phyloP scores from a whole-genome alignment of 495 filamentous ascomycete species.

The Xylaria grammica region DNA sequence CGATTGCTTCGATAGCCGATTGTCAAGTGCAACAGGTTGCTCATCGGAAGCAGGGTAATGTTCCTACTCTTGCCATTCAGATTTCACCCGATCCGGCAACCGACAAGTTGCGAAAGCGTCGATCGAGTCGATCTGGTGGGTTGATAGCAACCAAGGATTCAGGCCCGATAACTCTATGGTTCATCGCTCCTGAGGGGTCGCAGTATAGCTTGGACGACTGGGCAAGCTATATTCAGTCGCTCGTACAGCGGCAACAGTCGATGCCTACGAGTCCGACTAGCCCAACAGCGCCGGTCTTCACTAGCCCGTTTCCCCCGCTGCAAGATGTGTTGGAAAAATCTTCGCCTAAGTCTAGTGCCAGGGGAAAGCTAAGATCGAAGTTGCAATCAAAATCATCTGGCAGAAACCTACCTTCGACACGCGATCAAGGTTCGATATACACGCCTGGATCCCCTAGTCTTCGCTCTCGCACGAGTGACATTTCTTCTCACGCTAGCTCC shows the following conservation, averaged over 20 bases:
- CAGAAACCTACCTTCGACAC: constrained; percentile 39
- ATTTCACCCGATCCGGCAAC: constrained; percentile 55
- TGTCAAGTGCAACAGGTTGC: constrained; percentile 57
- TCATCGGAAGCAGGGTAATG: constrained; percentile 59
- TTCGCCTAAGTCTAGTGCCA: constrained; percentile 38
- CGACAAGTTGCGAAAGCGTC: constrained; percentile 60
- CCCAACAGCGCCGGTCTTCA: constrained; percentile 50
- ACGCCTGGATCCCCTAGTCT: constrained; percentile 56
- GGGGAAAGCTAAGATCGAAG: constrained; percentile 33
- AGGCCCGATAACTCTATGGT: constrained; percentile 47
- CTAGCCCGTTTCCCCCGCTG: constrained; percentile 46
- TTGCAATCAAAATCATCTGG: constrained; percentile 37
- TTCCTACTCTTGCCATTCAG: constrained; percentile 56
- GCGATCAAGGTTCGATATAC: constrained; percentile 48
- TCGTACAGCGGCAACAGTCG: constrained; percentile 44
- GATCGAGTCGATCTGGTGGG: constrained; percentile 60
- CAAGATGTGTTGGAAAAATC: constrained; percentile 43
- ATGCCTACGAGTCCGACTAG: constrained; percentile 48
- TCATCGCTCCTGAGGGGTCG: constrained; percentile 48
- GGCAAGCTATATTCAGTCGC: constrained; percentile 49
- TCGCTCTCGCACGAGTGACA: constrained; percentile 57
- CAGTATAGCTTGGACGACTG: constrained; percentile 48
- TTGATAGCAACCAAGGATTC: constrained; percentile 50
- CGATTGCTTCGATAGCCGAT: constrained; percentile 53
- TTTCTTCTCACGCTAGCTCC: constrained; percentile 56